These are phyloP conservation scores for Fusarium subglutinans DNA, from an alignment of 2,329 filamentous ascomycete species.

Conservation along the genomic window DNA sequence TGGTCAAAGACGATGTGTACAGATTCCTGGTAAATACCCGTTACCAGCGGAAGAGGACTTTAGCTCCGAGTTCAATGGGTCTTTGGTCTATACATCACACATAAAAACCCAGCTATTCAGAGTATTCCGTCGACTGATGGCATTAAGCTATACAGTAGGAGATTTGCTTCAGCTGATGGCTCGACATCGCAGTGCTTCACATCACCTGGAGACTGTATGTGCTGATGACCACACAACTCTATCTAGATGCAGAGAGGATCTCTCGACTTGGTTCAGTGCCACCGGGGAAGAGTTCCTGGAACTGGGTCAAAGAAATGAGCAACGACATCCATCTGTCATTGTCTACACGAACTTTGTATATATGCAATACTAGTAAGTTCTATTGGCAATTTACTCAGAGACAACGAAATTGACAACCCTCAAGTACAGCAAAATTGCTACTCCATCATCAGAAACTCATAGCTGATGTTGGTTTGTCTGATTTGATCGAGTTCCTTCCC, in stretches of 20 bases:
- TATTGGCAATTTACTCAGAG: fast-evolving
- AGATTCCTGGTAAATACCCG: background rate
- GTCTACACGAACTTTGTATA: background rate
- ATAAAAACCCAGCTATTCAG: background rate
- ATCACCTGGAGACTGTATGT: background rate
- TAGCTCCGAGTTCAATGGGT: background rate
- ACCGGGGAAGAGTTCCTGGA: background rate
- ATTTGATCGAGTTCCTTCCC: background rate
- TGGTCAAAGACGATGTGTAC: background rate
- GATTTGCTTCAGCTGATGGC: background rate
- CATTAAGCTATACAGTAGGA: background rate
- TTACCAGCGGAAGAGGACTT: background rate
- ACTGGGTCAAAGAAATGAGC: background rate
- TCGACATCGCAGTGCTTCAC: background rate
- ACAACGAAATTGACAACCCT: background rate
- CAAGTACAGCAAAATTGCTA: background rate
- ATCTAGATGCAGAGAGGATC: background rate
- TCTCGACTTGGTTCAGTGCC: background rate
- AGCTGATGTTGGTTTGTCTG: background rate
- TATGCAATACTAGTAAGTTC: background rate
- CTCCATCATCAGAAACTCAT: background rate
- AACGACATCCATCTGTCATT: background rate
- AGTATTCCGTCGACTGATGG: background rate
- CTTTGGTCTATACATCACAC: background rate
- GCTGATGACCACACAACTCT: background rate